phyloP scores from a whole-genome alignment of 805 yeast genomes.

The Kodamaea kakaduensis region DNA sequence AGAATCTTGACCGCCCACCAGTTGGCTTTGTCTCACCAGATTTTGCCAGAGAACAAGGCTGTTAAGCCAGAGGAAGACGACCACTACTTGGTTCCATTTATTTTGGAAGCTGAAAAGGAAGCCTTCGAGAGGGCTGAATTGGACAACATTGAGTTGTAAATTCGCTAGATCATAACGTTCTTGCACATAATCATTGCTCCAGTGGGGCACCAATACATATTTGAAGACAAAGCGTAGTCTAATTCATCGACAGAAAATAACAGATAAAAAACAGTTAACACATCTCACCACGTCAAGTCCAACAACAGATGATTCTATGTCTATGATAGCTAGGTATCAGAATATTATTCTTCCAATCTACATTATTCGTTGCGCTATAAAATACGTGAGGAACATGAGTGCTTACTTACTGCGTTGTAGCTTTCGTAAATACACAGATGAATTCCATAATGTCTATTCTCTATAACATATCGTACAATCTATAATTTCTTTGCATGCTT shows the following conservation, averaged over 20 bases:
- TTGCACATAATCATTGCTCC: slow-evolving; percentile 3
- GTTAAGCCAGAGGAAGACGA: slow-evolving; percentile 75
- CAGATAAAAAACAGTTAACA: too few species aligned
- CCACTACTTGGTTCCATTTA: slow-evolving; percentile 81
- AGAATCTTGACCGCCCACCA: slow-evolving; percentile 93
- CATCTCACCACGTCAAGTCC: too few species aligned
- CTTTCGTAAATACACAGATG: too few species aligned
- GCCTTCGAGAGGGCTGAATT: slow-evolving; percentile 81
- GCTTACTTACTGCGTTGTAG: too few species aligned
- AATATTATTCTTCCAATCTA: too few species aligned
- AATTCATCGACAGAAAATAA: too few species aligned
- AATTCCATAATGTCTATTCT: too few species aligned
- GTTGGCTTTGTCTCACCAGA: slow-evolving; percentile 73
- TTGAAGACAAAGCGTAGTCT: too few species aligned
- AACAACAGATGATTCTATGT: too few species aligned
- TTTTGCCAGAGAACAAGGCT: slow-evolving; percentile 77
- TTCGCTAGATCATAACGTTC: not conserved
- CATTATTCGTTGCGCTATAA: too few species aligned
- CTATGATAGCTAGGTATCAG: too few species aligned
- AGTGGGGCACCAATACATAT: slow-evolving; percentile 1
- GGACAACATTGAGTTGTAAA: slow-evolving; percentile 59
- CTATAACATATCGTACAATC: slow-evolving; percentile 3
- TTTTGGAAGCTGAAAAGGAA: slow-evolving; percentile 93
- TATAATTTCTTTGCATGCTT: not conserved
- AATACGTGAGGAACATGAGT: too few species aligned